phyloP scores from a whole-genome alignment of 73 alveolate species.

The Tetrahymena thermophila region DNA sequence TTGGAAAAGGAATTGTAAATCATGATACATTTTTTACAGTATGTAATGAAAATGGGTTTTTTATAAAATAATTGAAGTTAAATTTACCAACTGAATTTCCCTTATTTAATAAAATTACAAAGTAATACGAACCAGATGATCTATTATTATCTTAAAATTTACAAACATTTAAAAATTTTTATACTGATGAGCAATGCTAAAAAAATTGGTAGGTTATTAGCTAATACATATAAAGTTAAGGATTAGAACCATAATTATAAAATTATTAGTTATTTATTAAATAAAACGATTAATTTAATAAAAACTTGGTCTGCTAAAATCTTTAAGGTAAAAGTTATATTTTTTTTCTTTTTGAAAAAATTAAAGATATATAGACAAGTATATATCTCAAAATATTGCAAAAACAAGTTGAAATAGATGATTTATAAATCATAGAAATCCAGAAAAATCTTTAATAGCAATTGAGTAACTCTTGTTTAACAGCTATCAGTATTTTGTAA shows the following conservation, averaged over 20 bases:
- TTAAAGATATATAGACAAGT: background rate
- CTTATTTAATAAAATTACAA: background rate
- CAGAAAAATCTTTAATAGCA: background rate
- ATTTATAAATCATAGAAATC: background rate
- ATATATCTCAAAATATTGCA: background rate
- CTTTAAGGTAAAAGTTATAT: background rate
- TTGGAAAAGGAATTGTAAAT: background rate
- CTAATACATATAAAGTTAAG: background rate
- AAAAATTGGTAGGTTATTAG: background rate
- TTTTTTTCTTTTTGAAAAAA: background rate
- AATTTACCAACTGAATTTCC: background rate
- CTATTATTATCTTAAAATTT: background rate
- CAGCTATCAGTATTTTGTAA: background rate
- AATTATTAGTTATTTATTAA: background rate
- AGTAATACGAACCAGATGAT: background rate
- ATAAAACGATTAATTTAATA: background rate
- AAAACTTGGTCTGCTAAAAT: background rate
- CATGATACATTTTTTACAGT: background rate
- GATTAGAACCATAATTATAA: background rate
- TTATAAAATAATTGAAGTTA: background rate
- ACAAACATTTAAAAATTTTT: background rate
- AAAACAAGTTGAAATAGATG: background rate
- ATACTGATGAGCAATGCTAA: background rate
- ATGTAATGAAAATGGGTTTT: background rate
- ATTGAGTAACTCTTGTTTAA: background rate